Conservation (phyloP, 768 basidiomycete genomes). For the Russula emetica region DNA sequence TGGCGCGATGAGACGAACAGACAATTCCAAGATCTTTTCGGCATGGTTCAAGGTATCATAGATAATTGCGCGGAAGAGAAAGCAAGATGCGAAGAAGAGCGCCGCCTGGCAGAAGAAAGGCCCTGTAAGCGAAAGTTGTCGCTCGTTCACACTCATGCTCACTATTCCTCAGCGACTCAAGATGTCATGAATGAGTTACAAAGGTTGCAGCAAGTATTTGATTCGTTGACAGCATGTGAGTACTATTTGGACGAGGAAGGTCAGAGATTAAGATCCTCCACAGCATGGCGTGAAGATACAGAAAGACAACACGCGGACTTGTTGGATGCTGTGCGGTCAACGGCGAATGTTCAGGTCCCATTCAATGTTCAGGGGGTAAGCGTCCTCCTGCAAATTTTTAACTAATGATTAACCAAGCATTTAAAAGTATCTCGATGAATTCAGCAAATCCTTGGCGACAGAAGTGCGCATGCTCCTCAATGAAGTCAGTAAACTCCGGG, state of each 20-base stretch:
- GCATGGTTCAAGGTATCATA: constrained; percentile 57
- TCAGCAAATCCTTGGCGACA: constrained; percentile 75
- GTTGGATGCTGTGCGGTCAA: constrained; percentile 60
- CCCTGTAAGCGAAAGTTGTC: constrained; percentile 43
- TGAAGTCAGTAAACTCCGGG: constrained; percentile 79
- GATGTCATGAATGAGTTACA: constrained; percentile 55
- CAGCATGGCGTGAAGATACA: constrained; percentile 68
- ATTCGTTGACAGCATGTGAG: constrained; percentile 53
- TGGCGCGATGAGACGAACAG: constrained; percentile 57
- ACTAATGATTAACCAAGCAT: constrained; percentile 9
- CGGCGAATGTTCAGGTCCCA: constrained; percentile 70
- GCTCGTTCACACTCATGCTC: constrained; percentile 18
- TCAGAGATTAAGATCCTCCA: background rate
- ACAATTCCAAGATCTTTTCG: constrained; percentile 52
- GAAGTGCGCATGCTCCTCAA: constrained; percentile 80
- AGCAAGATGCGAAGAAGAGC: constrained; percentile 48
- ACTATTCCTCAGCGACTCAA: constrained; percentile 46
- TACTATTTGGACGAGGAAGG: background rate
- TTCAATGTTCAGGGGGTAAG: constrained; percentile 81
- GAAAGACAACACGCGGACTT: constrained; percentile 62
- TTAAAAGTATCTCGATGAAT: constrained; percentile 75
- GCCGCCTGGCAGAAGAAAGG: constrained; percentile 48
- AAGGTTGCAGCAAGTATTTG: constrained; percentile 51
- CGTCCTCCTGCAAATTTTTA: background rate
- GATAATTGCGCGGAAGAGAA: constrained; percentile 53